Percentiles rank a stretch among this genome's conserved stretches.
Evolutionary conservation across 176 grass and related monocot species (phyloP).

Genomic region (Canna indica): DNA sequence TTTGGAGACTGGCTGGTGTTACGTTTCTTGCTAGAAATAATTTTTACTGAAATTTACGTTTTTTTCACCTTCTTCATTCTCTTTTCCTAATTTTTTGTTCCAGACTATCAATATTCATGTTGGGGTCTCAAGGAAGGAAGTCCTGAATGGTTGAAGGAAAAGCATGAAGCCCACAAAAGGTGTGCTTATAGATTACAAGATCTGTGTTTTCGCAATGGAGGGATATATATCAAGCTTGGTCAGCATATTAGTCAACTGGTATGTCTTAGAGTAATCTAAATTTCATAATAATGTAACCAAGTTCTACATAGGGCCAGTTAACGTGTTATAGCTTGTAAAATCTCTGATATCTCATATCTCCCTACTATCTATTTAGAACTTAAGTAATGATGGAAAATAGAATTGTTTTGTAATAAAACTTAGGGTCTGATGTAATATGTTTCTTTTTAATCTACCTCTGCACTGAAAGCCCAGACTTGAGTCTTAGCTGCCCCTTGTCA

Average conservation of each 20-base stretch:
- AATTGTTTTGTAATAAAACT: background rate
- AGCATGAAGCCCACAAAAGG: slow-evolving; percentile 55
- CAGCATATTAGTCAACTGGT: slow-evolving; percentile 92
- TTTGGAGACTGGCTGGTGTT: background rate
- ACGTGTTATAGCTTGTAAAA: no score
- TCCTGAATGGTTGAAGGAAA: slow-evolving; percentile 36
- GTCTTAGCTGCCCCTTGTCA: background rate
- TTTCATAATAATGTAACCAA: background rate
- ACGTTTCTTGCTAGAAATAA: background rate
- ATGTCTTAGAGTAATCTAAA: background rate
- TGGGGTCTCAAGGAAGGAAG: slow-evolving; percentile 52
- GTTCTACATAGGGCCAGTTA: background rate
- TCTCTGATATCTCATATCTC: background rate
- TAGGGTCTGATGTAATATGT: background rate
- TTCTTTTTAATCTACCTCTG: background rate
- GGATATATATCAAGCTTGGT: slow-evolving; percentile 97
- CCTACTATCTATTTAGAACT: background rate
- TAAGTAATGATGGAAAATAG: background rate
- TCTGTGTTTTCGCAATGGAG: slow-evolving; percentile 87
- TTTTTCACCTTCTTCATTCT: background rate
- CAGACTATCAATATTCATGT: slow-evolving; percentile 78
- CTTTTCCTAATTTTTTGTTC: background rate
- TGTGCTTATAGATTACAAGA: slow-evolving; percentile 72
- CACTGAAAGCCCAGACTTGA: background rate
- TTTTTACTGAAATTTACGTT: background rate